Evolutionary conservation across 768 basidiomycete genomes (phyloP), one percentile per base, ranked within the genome.

Genomic region (Leccinum subgranulosum): DNA sequence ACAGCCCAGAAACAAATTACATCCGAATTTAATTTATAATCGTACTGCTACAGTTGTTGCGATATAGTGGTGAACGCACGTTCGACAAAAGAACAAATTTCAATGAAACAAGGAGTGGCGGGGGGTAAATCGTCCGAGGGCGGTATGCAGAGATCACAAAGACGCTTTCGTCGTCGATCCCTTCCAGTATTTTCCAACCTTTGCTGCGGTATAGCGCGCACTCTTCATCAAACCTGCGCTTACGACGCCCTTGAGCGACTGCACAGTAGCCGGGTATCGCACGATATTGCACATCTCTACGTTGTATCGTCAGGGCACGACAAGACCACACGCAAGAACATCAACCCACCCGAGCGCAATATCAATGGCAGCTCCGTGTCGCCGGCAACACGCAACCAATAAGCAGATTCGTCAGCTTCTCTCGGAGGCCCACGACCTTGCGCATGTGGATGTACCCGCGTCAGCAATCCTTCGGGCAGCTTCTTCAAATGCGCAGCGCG

Each of bases 131-230:
- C 29, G 29, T 29, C 52, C 41, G 27, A 50, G 48, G 39, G 17
- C n/a, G 28, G 21, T 23, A 56, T 46, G 25, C 39, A 49, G 12
- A 54, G 56, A 54, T 43, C 47, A 62, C 15, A 36, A 60, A 21
- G 64, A 59, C 33, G 12, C 39, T 14, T 31, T 23, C 51, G 34
- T 43, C 54, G 15, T 55, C 33, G 64, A 55, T 19, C 76, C 73
- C 53, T 70, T 71, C 84, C 90, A 90, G 89, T 93, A 97, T 74
- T 98, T 98, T 36, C 81, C 73, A 19, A 95, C 76, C 76, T 98
- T 98, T 48, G 86, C 84, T 25, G 79, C 62, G 47, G 82, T 76
- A 65, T 98, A 98, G 45, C 82, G 82, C 6, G 86, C 56, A 68
- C 90, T 91, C 80, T 94, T 94, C 49, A 80, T 77, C 10, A 89